A percentile compares a stretch with the other conserved stretches of the same genome.
Evolutionary conservation across 495 filamentous ascomycete species (phyloP).

Genomic region (Podospora fimiseda): DNA sequence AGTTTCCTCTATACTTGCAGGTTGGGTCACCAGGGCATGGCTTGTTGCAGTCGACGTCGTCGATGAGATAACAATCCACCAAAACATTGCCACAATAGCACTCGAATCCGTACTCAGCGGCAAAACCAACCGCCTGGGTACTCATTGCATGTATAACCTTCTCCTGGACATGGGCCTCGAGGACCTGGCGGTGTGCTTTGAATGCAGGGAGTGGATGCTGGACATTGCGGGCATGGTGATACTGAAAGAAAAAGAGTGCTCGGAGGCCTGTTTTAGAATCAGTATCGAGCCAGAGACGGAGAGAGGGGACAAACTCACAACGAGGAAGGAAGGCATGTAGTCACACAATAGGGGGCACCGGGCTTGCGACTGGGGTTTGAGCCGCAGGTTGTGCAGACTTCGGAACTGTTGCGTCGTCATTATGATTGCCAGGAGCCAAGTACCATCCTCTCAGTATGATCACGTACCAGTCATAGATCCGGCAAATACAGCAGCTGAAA

Average conservation of each 20-base stretch:
- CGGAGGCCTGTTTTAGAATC: conserved; percentile 1
- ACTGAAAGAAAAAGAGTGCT: conserved; percentile 3
- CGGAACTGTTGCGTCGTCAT: too few species aligned
- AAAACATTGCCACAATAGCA: conserved; percentile 55
- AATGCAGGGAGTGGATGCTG: not conserved
- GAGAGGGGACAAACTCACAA: conserved; percentile 4
- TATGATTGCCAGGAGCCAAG: too few species aligned
- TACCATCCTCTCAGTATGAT: too few species aligned
- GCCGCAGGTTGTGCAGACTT: not conserved
- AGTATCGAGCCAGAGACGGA: too few species aligned
- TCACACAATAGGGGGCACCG: not conserved
- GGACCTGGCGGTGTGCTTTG: not conserved
- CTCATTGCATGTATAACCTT: conserved; percentile 36
- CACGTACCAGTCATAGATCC: too few species aligned
- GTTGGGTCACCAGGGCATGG: conserved; percentile 35
- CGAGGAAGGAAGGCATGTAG: conserved; percentile 5
- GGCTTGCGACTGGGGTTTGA: not conserved
- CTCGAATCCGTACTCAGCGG: conserved; percentile 51
- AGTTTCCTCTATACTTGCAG: conserved; percentile 35
- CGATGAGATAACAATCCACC: conserved; percentile 28
- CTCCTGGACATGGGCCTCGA: conserved; percentile 30
- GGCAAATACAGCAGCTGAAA: not conserved
- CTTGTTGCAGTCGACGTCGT: conserved; percentile 32
- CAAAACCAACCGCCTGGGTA: conserved; percentile 41
- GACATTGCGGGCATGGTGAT: not conserved